Evolutionary conservation across 1,284 basidiomycete species (phyloP), one percentile per base, ranked within the genome.

Genomic region (Ceratobasidium sp.): DNA sequence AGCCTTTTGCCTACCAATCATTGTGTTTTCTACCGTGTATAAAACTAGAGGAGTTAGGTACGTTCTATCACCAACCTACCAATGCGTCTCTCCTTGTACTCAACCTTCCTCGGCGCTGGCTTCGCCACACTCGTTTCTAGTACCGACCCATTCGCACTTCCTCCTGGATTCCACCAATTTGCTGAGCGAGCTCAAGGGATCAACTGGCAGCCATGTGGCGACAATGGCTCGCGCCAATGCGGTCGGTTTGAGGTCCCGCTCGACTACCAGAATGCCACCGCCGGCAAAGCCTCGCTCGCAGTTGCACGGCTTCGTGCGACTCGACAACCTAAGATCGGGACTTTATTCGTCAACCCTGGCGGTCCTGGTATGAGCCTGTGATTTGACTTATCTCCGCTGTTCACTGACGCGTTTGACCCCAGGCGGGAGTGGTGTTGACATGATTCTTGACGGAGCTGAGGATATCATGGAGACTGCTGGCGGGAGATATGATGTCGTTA

Each of bases 261-360:
- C 18, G 77, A 78, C 55, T 78, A 66, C n/a, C 41, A 77, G 27
- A 55, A 78, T 54, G 27, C 55, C 30, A 54, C 57, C 12, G 66
- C 44, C 3, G 77, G 77, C 30, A 77, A 50, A 18, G 77, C 77
- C 4, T 41, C 46, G 6, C 62, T 78, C 20, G 70, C 77, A 3
- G 35, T 78, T 23, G 54, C 50, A 20, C 57, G 62, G 7, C 41
- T 50, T 60, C 41, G 16, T 10, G 60, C 74, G 10, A 77, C 74
- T 14, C 59, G 6, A 3, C 14, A 16, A 57, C 54, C 77, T 18
- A 48, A 60, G 20, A 44, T 66, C 6, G 77, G 77, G 3, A 77
- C 73, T 18, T 67, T 78, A 10, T 78, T 78, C 62, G 46, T 77
- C 10, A 78, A 78, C 35, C 76, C 76, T 33, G 77, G 77, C 30